These are phyloP conservation scores for Aquilaria malaccensis DNA, from an alignment of 345 rosid genomes.

Conservation along the genomic window DNA sequence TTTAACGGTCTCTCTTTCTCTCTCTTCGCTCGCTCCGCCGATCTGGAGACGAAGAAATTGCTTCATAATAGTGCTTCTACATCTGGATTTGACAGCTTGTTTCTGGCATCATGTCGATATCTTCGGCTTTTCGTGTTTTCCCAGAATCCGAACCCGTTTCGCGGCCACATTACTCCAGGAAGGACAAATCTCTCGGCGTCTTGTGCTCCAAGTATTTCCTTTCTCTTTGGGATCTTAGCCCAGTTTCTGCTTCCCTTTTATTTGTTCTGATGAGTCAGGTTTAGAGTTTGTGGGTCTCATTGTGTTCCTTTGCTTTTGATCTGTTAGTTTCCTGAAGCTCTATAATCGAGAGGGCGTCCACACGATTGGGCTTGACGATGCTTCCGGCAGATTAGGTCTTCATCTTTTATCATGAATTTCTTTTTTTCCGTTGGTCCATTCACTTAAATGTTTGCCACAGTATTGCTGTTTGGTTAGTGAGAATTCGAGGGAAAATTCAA, in stretches of 20 bases:
- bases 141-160: slow-evolving; percentile 34
- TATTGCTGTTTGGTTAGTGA: slow-evolving; percentile 5
- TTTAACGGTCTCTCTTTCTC: slow-evolving; percentile 6
- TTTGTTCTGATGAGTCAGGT: slow-evolving; percentile 6
- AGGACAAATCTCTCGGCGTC: slow-evolving; percentile 76
- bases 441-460: background rate
- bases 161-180: slow-evolving; percentile 48
- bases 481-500: slow-evolving; percentile 1
- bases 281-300: background rate
- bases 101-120: slow-evolving; percentile 13
- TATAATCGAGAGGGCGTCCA: slow-evolving; percentile 43
- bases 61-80: too few species aligned
- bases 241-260: background rate
- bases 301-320: background rate
- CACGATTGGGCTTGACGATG: slow-evolving; percentile 70
- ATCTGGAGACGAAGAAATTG: too few species aligned
- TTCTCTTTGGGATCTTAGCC: background rate
- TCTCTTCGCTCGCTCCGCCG: background rate
- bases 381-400: slow-evolving; percentile 54
- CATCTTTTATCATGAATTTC: background rate
- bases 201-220: slow-evolving; percentile 52
- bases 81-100: background rate
- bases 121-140: slow-evolving; percentile 12
- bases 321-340: slow-evolving; percentile 44
- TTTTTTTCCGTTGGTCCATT: background rate